Conservation (phyloP, 1,284 basidiomycete genomes). For the Leccinum huronense region DNA sequence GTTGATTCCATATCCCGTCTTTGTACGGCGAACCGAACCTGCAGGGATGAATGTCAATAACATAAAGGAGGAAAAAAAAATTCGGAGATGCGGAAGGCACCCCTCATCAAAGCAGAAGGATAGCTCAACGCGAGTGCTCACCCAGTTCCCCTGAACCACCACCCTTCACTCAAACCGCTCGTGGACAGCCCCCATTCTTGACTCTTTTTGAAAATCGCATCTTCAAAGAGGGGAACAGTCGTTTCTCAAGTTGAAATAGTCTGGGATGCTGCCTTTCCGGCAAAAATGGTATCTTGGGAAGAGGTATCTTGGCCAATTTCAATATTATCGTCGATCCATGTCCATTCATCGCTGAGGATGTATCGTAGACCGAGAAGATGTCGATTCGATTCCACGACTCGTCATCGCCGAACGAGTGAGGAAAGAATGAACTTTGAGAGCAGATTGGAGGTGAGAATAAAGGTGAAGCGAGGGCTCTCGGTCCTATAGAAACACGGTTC, state of each 20-base stretch:
- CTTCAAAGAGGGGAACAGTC: constrained; percentile 62
- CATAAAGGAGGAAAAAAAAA: neutral
- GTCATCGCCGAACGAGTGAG: constrained; percentile 81
- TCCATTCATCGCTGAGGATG: constrained; percentile 49
- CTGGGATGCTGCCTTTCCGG: constrained; percentile 10
- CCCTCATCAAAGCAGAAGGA: neutral
- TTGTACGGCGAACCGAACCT: constrained; percentile 78
- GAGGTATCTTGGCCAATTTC: constrained; percentile 3
- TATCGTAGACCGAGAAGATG: constrained; percentile 87
- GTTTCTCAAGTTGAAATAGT: constrained; percentile 25
- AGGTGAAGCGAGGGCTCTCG: constrained; percentile 22
- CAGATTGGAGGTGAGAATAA: constrained; percentile 50
- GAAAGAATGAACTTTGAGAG: constrained; percentile 71
- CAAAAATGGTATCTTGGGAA: constrained; percentile 23
- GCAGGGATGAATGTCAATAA: constrained; percentile 14
- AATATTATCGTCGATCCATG: constrained; percentile 27
- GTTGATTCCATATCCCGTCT: constrained; percentile 89
- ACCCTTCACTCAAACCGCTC: constrained; percentile 85
- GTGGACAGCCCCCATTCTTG: constrained; percentile 92
- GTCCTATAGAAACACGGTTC: neutral
- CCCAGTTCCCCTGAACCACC: constrained; percentile 89
- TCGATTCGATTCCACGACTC: constrained; percentile 85
- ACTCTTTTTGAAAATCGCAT: constrained; percentile 75
- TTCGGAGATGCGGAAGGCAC: neutral
- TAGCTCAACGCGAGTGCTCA: constrained; percentile 35